Evolutionary conservation across 2,329 filamentous ascomycete species (phyloP), one percentile per base, ranked within the genome.

Genomic region (Xylariaceae sp.): DNA sequence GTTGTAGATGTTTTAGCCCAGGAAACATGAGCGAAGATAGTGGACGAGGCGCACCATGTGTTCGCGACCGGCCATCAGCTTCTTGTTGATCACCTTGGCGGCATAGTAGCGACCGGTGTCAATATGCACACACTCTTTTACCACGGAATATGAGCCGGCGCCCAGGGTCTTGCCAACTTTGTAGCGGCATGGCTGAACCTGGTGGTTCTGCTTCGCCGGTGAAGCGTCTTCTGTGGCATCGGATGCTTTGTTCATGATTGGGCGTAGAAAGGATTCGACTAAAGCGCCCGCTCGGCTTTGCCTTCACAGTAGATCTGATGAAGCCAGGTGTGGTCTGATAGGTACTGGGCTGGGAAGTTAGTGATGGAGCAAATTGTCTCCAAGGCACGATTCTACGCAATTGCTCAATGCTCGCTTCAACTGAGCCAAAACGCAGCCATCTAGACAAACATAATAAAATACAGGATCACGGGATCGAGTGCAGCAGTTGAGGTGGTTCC

Each of bases 51-150:
- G 46, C 60, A 96, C 92, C 92, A 98, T 98, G 65, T 97, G 92
- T 68, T 98, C 92, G 52, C 92, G 78, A 23, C 92, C 92, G 5
- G 88, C 86, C 92, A 98, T 98, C 51, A 98, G 71, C 41, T 90
- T 77, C 74, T 98, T 98, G 70, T 98, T 98, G 67, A 98, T 98
- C 48, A 98, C 92, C 65, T 98, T 98, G 46, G 92, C 90, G 18
- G 92, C 92, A 81, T 97, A 98, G 67, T 96, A 97, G 51, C 89
- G 81, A 31, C 90, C 90, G 0, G 92, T 97, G 55, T 97, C 90
- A 57, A 97, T 97, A 63, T 98, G 92, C 18, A 97, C 89, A 61
- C 92, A 98, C 69, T 98, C 92, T 65, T 97, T 97, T 48, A 98
- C 92, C 34, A 97, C 92, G 26, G 89, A 96, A 68, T 98, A 98